These are phyloP conservation scores for Lolium multiflorum DNA, from an alignment of 176 grass and related monocot species.

Conservation along the genomic window DNA sequence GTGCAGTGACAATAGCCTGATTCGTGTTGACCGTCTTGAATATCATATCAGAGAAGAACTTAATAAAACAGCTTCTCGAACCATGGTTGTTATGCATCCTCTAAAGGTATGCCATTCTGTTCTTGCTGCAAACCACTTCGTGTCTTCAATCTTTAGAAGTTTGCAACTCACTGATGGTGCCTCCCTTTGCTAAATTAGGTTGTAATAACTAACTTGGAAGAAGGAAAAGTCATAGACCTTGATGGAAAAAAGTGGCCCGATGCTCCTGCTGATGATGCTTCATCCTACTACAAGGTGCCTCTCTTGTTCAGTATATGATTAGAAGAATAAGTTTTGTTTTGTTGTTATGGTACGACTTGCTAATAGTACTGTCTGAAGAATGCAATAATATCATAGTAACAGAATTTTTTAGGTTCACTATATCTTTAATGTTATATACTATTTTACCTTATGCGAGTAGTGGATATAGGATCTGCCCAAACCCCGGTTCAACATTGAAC, in stretches of 20 bases:
- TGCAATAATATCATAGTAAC: background rate
- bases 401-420: background rate
- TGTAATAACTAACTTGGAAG: slow-evolving; percentile 95
- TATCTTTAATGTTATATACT: slow-evolving; percentile 4
- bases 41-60: slow-evolving; percentile 97
- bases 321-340: slow-evolving; percentile 14
- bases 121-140: slow-evolving; percentile 24
- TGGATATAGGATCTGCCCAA: too few relatives aligned
- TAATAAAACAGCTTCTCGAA: slow-evolving; percentile 81
- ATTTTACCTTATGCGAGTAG: background rate
- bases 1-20: slow-evolving; percentile 97
- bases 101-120: slow-evolving; percentile 70
- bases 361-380: too few relatives aligned
- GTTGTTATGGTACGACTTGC: background rate
- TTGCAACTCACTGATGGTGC: slow-evolving; percentile 6
- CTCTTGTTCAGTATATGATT: slow-evolving; percentile 19
- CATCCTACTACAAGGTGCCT: slow-evolving; percentile 90
- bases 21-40: slow-evolving; percentile 87
- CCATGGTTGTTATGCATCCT: slow-evolving; percentile 89
- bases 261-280: slow-evolving; percentile 78
- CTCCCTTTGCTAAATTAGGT: slow-evolving; percentile 58
- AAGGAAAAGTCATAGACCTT: slow-evolving; percentile 75
- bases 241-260: slow-evolving; percentile 99
- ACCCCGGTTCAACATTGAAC: too few relatives aligned
- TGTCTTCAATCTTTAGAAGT: slow-evolving; percentile 19